Percentiles rank a stretch among this genome's conserved stretches.
Conservation (phyloP, 306 rosid genomes). For the Senna tora region DNA sequence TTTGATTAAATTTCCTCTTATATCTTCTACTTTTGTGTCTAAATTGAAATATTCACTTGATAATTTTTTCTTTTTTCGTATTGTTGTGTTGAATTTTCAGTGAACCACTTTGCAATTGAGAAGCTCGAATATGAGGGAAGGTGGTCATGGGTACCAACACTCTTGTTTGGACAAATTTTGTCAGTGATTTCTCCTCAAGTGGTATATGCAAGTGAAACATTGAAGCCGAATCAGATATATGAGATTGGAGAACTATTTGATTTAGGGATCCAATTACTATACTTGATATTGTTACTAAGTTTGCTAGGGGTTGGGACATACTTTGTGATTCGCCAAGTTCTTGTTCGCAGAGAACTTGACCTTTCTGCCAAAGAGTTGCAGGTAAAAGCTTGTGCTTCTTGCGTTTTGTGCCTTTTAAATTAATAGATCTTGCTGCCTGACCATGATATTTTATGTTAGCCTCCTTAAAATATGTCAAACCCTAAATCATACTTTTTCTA, state of each 20-base stretch:
- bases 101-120: conserved; percentile 39
- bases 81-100: conserved; percentile 46
- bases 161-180: conserved; percentile 63
- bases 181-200: conserved; percentile 60
- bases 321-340: conserved; percentile 93
- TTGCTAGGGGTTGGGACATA: conserved; percentile 85
- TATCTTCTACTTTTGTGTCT: conserved; percentile 11
- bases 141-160: conserved; percentile 53
- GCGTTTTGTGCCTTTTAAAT: conserved; percentile 23
- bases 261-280: conserved; percentile 86
- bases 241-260: conserved; percentile 86
- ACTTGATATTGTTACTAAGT: conserved; percentile 67
- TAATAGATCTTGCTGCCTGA: conserved; percentile 12
- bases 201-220: conserved; percentile 61
- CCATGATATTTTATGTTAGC: conserved; percentile 2
- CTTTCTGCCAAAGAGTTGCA: conserved; percentile 98
- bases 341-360: conserved; percentile 95
- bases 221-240: conserved; percentile 60
- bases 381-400: conserved; percentile 50
- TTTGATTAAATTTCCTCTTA: conserved; percentile 13
- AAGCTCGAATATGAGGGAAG: conserved; percentile 49
- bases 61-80: conserved; percentile 17
- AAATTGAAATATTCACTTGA: conserved; percentile 8
- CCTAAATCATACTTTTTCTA: conserved; percentile 23
- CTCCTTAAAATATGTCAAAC: conserved; percentile 29